Conservation (phyloP, 2,329 filamentous ascomycete genomes). For the Cadophora malorum region DNA sequence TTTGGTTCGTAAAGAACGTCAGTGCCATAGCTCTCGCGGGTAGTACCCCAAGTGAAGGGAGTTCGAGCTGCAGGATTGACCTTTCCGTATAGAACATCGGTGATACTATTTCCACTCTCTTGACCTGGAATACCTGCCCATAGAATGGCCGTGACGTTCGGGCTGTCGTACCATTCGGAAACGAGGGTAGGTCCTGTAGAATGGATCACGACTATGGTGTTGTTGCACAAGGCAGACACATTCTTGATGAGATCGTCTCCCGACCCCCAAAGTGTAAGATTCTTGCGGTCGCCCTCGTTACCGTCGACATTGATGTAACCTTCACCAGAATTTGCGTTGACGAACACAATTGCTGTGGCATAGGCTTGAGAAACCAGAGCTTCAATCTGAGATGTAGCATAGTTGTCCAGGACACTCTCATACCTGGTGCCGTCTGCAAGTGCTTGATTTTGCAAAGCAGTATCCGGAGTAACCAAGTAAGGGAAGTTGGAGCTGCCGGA, state of each 20-base stretch:
- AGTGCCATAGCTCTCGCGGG: conserved; percentile 56
- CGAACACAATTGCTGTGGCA: conserved; percentile 83
- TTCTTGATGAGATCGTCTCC: conserved; percentile 84
- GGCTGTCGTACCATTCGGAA: conserved; percentile 74
- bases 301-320: conserved; percentile 83
- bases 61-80: conserved; percentile 79
- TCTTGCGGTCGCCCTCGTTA: conserved; percentile 88
- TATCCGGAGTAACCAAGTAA: conserved; percentile 80
- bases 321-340: conserved; percentile 86
- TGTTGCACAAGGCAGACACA: conserved; percentile 78
- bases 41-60: conserved; percentile 80
- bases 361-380: conserved; percentile 66
- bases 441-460: conserved; percentile 70
- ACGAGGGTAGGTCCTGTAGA: conserved; percentile 81
- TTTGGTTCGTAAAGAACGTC: conserved; percentile 60
- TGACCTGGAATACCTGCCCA: conserved; percentile 85
- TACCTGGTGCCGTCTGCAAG: conserved; percentile 63
- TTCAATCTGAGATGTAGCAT: conserved; percentile 70
- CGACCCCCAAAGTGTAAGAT: conserved; percentile 86
- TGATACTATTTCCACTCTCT: conserved; percentile 80
- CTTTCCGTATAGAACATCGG: conserved; percentile 83
- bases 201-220: conserved; percentile 93
- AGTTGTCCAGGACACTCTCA: conserved; percentile 73
- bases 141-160: conserved; percentile 83
- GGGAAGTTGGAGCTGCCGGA: conserved; percentile 77